Evolutionary conservation across 2,329 filamentous ascomycete species (phyloP).

Genomic region (Penicillium nordicum): DNA sequence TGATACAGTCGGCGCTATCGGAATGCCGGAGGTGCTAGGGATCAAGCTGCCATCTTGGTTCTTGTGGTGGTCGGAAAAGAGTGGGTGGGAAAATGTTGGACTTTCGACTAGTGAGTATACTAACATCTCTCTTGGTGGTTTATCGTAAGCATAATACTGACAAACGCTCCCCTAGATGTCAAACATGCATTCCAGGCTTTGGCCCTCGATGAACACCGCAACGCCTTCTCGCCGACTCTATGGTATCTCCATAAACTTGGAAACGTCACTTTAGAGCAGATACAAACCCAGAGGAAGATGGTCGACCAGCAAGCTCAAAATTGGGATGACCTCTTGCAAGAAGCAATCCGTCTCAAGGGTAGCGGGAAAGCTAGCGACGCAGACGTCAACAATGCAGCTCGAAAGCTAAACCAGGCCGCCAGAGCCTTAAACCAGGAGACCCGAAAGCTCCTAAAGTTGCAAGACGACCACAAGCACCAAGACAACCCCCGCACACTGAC

Average conservation of each 20-base stretch:
- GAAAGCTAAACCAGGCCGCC: conserved; percentile 11
- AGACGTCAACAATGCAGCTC: conserved; percentile 14
- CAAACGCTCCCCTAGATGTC: conserved; percentile 21
- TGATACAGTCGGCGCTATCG: conserved; percentile 34
- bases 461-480: conserved; percentile 12
- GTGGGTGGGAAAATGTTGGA: conserved; percentile 17
- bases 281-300: conserved; percentile 2
- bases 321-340: conserved; percentile 1
- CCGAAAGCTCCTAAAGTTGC: conserved; percentile 11
- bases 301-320: conserved; percentile 8
- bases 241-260: conserved; percentile 46
- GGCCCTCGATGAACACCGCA: conserved; percentile 38
- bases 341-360: conserved; percentile 14
- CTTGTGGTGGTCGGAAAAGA: neutral
- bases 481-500: conserved; percentile 34
- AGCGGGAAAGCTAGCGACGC: conserved; percentile 12
- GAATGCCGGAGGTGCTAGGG: conserved; percentile 27
- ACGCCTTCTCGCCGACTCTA: conserved; percentile 51
- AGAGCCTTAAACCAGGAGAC: conserved; percentile 12
- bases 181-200: conserved; percentile 41
- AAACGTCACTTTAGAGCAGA: conserved; percentile 6
- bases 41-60: conserved; percentile 12
- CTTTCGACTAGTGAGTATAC: conserved; percentile 18
- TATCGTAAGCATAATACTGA: neutral
- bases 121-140: neutral